phyloP scores from a whole-genome alignment of 306 rosid species.

The Acacia crassicarpa region DNA sequence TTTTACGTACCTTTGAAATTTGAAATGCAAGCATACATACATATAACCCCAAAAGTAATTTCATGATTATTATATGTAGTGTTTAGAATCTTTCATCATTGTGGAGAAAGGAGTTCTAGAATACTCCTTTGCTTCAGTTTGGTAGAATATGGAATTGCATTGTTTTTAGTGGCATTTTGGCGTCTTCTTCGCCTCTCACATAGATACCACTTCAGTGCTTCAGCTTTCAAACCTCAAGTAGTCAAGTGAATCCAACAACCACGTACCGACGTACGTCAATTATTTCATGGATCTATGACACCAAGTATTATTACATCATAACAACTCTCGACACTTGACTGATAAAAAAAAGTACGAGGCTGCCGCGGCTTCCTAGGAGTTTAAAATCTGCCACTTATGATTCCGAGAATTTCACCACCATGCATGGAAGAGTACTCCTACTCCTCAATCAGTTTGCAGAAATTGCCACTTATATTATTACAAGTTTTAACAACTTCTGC shows the following conservation, averaged over 20 bases:
- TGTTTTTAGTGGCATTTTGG: constrained; percentile 76
- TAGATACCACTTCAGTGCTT: constrained; percentile 15
- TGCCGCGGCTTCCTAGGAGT: constrained; percentile 42
- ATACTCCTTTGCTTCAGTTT: constrained; percentile 37
- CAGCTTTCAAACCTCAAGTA: constrained; percentile 45
- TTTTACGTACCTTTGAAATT: constrained; percentile 12
- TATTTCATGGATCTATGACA: constrained; percentile 18
- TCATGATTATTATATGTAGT: constrained; percentile 8
- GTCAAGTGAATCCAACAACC: constrained; percentile 42
- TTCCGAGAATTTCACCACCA: constrained; percentile 35
- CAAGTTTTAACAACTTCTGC: constrained; percentile 26
- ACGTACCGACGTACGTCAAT: constrained; percentile 51
- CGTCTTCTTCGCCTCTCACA: constrained; percentile 52
- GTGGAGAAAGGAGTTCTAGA: constrained; percentile 46
- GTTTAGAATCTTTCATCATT: constrained; percentile 33
- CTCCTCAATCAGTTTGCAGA: background rate
- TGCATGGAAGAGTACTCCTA: background rate
- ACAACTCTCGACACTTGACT: constrained; percentile 36
- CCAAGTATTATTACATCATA: constrained; percentile 34
- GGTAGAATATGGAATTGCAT: constrained; percentile 60
- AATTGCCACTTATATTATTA: background rate
- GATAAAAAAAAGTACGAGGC: constrained; percentile 1
- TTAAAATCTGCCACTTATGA: constrained; percentile 35
- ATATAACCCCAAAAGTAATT: constrained; percentile 10
- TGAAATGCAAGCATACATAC: background rate